Base-by-base conservation (phyloP, 2,329 filamentous ascomycete species). In the Trichoderma sp. region DNA sequence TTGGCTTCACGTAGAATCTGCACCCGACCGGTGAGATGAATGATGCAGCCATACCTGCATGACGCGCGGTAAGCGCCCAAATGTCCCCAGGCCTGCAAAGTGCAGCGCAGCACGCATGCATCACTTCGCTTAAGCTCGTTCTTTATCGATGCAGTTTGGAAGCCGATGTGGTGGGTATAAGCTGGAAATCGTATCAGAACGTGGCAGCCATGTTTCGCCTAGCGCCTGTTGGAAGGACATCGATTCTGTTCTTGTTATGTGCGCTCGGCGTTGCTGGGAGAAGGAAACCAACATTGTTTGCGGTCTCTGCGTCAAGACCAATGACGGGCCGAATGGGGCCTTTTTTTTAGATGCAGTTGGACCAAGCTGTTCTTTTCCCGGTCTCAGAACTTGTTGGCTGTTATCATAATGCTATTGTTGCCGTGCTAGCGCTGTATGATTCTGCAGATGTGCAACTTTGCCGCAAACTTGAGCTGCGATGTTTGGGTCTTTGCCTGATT, bases 51-150 rank as follows among this genome's bases (percentile, higher is more conserved):
- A 67, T 29, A 8, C 40, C 14, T 64, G 64, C 55, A 67, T 27
- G 29, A 16, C 19, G 64, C 55, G 64, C 55, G 64, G 64, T 67
- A 58, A 67, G 64, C 64, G 64, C 55, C 64, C 55, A 59, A 56
- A 37, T 59, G 35, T 11, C 37, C 19, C 21, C 5, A 24, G n/a
- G 61, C 47, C 14, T 56, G 21, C n/a, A 33, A 37, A 29, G 21
- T 67, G 40, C 64, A 52, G 37, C 31, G n/a, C 27, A 31, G 55
- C 64, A 52, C 64, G 31, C 19, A 52, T 59, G 55, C 55, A 55
- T 29, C 24, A 52, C 64, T 33, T 59, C n/a, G 64, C 64, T 43
- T 58, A 37, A 33, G 21, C 58, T 19, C 52, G 53, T 21, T 29
- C 21, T 37, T 10, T 24, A 37, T 59, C 27, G 55, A 67, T 47